Conservation (phyloP, 2,329 filamentous ascomycete species). For the Penicillium verrucosum region DNA sequence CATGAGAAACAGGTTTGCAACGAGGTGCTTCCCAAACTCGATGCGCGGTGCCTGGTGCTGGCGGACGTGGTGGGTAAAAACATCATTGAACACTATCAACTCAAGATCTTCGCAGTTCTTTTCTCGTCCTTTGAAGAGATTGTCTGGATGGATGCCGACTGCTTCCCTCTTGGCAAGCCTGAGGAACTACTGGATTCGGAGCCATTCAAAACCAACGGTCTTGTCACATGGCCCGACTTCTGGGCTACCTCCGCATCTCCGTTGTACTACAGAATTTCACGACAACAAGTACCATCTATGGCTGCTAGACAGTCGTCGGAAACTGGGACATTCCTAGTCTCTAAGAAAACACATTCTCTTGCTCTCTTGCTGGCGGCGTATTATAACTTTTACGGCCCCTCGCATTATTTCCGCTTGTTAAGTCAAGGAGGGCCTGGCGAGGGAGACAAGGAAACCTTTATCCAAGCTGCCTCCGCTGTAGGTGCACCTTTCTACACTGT, state of each 20-base stretch:
- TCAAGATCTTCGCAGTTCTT: conserved; percentile 56
- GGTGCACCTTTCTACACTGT: conserved; percentile 37
- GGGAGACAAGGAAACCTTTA: conserved; percentile 41
- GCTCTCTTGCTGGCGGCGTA: conserved; percentile 38
- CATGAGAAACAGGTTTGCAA: conserved; percentile 43
- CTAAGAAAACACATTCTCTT: conserved; percentile 35
- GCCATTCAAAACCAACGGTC: conserved; percentile 51
- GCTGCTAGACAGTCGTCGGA: conserved; percentile 37
- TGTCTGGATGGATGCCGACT: conserved; percentile 58
- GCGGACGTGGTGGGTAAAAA: conserved; percentile 41
- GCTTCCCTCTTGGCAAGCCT: conserved; percentile 50
- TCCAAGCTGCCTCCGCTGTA: conserved; percentile 35
- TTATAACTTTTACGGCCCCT: conserved; percentile 37
- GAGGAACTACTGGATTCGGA: conserved; percentile 49
- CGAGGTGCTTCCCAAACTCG: conserved; percentile 39
- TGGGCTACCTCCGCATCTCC: conserved; percentile 46
- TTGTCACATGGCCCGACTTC: conserved; percentile 59
- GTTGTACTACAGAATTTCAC: conserved; percentile 43
- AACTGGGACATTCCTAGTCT: conserved; percentile 37
- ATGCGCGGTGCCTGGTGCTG: conserved; percentile 44
- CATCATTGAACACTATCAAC: conserved; percentile 49
- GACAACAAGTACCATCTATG: conserved; percentile 33
- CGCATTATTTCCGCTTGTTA: conserved; percentile 40
- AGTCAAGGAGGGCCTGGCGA: conserved; percentile 40
- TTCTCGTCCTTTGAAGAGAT: conserved; percentile 59